Evolutionary conservation across 805 yeast species (phyloP).

Genomic region (Suhomyces tanzawaensis): DNA sequence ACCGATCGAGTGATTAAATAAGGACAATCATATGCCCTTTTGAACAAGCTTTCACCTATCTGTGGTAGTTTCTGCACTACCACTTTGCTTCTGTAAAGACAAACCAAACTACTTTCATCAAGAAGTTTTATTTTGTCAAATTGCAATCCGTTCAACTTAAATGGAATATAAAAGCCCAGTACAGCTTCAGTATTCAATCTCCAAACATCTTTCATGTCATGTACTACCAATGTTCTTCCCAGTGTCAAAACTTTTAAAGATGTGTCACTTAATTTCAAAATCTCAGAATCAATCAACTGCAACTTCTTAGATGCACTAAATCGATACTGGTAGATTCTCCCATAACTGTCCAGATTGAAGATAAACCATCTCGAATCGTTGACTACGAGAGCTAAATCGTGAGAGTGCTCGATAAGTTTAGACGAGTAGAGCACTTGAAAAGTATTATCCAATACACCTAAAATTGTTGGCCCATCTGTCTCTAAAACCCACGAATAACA

Average conservation of each 20-base stretch:
- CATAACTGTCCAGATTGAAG: neutral
- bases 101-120: no score
- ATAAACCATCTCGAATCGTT: neutral
- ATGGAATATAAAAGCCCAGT: neutral
- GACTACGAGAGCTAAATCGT: neutral
- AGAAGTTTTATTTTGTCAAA: no score
- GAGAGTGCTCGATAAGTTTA: neutral
- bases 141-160: no score
- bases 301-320: neutral
- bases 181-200: neutral
- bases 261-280: neutral
- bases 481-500: no score
- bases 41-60: no score
- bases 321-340: neutral
- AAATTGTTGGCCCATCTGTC: neutral
- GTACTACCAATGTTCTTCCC: neutral
- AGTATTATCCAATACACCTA: neutral
- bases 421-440: neutral
- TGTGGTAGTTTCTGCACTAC: no score
- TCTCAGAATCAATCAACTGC: neutral
- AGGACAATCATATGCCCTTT: no score
- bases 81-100: no score
- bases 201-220: neutral
- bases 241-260: neutral
- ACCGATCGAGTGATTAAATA: no score